Base-by-base conservation (phyloP, 139 green algal species). In the Astrephomene gubernaculifera region DNA sequence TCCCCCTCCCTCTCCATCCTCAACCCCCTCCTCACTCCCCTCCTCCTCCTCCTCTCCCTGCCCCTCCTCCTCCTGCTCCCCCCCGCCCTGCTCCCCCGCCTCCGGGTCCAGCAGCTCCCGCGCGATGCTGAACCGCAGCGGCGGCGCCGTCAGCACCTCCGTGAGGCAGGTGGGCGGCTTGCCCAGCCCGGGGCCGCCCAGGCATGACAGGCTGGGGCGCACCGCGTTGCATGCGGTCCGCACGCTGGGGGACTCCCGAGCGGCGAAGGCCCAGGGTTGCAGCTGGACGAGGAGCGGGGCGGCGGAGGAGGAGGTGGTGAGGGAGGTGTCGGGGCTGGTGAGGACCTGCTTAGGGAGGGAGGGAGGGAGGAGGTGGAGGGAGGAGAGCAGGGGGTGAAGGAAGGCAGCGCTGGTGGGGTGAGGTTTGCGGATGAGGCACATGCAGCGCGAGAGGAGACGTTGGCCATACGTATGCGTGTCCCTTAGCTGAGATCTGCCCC, bases 141-240 rank as follows among this genome's bases (percentile, higher is more conserved):
- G 73, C 73, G 35, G 52, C 22, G 73, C 73, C 24, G 53, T 81
- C 22, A 81, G 2, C 31, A 81, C 8, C 52, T 81, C 73, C 73
- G 69, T 35, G 24, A 81, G 49, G 36, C 53, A 69, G 5, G 53
- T 69, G 7, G 53, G 52, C 52, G 73, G 52, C 49, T 70, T 69
- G 52, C 73, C 73, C 35, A 53, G 6, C 25, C 35, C 27, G 49
- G 35, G 73, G 49, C 73, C 73, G 36, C 73, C 73, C 35, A 81
- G 31, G 49, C 73, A 81, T 10, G 22, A 10, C n/a, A 80, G 45
- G 8, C 45, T 68, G 19, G 73, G 73, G 14, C 73, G 73, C 49
- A 81, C 12, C 10, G 35, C 53, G 36, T 36, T 69, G 49, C 73
- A 21, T 35, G 43, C 25, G 4, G 7, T 4, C 52, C 39, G 49